These are phyloP conservation scores for Trametes cingulata DNA, from an alignment of 768 basidiomycete genomes.

Conservation along the genomic window DNA sequence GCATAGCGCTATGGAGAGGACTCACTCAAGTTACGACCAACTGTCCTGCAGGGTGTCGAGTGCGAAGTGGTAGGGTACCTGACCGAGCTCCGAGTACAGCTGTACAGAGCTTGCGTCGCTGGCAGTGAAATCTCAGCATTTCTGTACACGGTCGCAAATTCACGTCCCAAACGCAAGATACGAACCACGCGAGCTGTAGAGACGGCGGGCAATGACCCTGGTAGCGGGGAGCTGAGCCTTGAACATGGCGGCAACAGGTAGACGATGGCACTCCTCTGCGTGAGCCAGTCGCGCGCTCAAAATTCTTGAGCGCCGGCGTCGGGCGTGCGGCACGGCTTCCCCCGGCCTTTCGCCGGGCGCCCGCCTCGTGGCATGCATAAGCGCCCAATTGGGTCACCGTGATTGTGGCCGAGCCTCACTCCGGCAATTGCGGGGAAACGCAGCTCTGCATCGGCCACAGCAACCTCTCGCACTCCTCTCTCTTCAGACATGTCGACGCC, in stretches of 20 bases:
- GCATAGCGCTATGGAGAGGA: background rate
- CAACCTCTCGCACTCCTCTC: background rate
- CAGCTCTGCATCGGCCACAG: background rate
- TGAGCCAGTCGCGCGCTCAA: constrained; percentile 11
- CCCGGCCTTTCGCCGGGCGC: constrained; percentile 12
- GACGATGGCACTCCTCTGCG: constrained; percentile 5
- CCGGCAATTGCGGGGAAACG: constrained; percentile 8
- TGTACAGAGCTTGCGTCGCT: constrained; percentile 30
- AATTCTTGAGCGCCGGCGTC: constrained; percentile 5
- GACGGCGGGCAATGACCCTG: constrained; percentile 49
- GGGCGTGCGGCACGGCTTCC: constrained; percentile 21
- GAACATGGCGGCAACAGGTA: constrained; percentile 42
- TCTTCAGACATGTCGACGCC: constrained; percentile 43
- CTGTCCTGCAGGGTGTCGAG: constrained; percentile 23
- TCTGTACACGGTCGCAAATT: background rate
- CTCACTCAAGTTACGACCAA: constrained; percentile 24
- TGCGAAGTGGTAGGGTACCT: constrained; percentile 26
- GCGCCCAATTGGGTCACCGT: constrained; percentile 2
- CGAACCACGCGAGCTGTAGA: constrained; percentile 48
- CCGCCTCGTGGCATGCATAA: background rate
- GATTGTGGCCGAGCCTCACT: constrained; percentile 6
- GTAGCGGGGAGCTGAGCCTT: constrained; percentile 48
- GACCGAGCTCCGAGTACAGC: constrained; percentile 29
- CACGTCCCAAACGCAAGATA: background rate
- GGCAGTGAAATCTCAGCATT: constrained; percentile 7